Conservation (phyloP, 1,139 yeast species). For the Sugiyamaella grinbergsii region DNA sequence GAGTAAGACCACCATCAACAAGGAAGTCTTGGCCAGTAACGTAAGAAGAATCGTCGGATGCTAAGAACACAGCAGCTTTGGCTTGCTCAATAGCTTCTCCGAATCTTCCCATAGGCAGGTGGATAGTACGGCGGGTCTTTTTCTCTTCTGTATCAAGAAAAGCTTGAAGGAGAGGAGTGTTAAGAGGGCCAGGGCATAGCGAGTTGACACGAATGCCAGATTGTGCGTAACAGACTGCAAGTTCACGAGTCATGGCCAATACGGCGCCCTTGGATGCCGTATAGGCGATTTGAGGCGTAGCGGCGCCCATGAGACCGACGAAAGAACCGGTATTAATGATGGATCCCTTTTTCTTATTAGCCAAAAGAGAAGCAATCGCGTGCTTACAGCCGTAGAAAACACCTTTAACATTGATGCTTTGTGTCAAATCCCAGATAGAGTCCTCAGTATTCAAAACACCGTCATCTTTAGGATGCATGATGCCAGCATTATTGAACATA, state of each 20-base stretch:
- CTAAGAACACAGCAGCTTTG: conserved; percentile 78
- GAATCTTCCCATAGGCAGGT: conserved; percentile 54
- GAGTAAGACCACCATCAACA: conserved; percentile 75
- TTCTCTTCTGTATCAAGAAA: conserved; percentile 45
- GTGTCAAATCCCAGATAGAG: conserved; percentile 52
- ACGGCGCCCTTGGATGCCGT: conserved; percentile 48
- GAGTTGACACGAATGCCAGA: conserved; percentile 67
- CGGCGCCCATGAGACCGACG: conserved; percentile 55
- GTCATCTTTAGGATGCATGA: conserved; percentile 71
- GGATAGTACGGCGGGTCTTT: conserved; percentile 50
- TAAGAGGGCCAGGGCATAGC: conserved; percentile 66
- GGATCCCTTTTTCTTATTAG: conserved; percentile 54
- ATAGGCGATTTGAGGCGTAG: conserved; percentile 45
- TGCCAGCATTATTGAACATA: conserved; percentile 74
- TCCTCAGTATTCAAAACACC: conserved; percentile 45
- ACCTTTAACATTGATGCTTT: conserved; percentile 57
- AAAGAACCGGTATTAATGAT: conserved; percentile 64
- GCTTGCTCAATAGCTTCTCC: conserved; percentile 73
- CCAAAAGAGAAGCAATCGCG: conserved; percentile 53
- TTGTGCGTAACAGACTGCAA: conserved; percentile 70
- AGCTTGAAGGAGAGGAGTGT: conserved; percentile 60
- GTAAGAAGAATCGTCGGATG: conserved; percentile 76
- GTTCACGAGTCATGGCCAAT: conserved; percentile 55
- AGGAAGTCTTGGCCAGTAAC: conserved; percentile 81
- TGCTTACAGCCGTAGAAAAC: conserved; percentile 61